Evolutionary conservation across 1,139 yeast species (phyloP), one percentile per base, ranked within the genome.

Genomic region (Eremothecium sinecaudum): DNA sequence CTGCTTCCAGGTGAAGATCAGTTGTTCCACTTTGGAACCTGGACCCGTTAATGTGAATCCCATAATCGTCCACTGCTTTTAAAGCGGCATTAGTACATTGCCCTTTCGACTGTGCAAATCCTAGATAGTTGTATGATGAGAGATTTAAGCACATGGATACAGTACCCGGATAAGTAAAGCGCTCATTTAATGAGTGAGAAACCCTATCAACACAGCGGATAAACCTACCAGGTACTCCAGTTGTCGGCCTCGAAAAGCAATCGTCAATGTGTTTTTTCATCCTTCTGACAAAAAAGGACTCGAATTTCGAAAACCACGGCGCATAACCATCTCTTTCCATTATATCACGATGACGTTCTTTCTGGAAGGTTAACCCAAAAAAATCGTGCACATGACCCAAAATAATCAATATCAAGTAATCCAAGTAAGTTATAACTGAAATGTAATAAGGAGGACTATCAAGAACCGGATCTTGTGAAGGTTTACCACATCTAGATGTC

Each of bases 51-150:
- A 79, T 70, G 7, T 86, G 70, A 30, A 86, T 67, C 32, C 97
- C 97, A 48, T 78, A 78, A 29, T 74, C 63, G 9, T 71, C 65
- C 31, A 84, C 69, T 24, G 75, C 61, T 29, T 70, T 63, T 43
- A 81, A 66, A 4, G 96, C 81, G 34, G 69, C 70, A 44, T 80
- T 90, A 5, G 97, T 86, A 61, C 99, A 90, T 37, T 69, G 71
- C 43, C 99, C 99, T 46, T 76, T 79, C 33, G 94, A 79, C 62
- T 90, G 98, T 18, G 95, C 98, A 63, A 92, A 90, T 1, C 99
- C 99, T 43, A 90, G 70, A 59, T 90, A 90, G 59, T 90, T 90
- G 62, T 90, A 90, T 2, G 94, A 79, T 2, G 94, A 78, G 44
- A 92, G 69, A 54, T 90, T 90, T 45, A 90, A 67, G 56, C 95